Base-by-base conservation (phyloP, 2,329 filamentous ascomycete species). In the Fusarium sp. region DNA sequence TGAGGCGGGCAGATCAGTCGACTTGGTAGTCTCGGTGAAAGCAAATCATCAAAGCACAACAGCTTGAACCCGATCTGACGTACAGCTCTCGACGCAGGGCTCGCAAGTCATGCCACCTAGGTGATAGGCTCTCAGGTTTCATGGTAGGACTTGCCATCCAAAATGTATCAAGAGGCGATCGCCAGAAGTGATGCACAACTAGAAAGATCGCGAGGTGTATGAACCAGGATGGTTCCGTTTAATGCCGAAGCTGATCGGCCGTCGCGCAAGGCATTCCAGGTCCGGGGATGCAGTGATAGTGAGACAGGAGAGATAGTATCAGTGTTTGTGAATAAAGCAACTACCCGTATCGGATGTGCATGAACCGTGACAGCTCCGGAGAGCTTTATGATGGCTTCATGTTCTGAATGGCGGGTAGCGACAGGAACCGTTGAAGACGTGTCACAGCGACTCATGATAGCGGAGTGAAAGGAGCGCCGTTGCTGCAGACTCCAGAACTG, bases 51-150 rank as follows among this genome's bases (percentile, higher is more conserved):
- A 65, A 6, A 52, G 45, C 39, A 71, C 55, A 51, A 50, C 60
- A 69, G 58, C 43, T 66, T 58, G 33, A 29, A 40, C 23, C 48
- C 57, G 39, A 50, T 54, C 55, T 66, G 63, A 72, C 64, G 60
- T 56, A 70, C 72, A 74, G 71, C 61, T 72, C 63, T 51, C 58
- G 55, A 62, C 62, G 71, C 72, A 74, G 71, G 68, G 58, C 68
- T 72, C 69, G 66, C 58, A 72, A 67, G 72, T 74, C 72, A 74
- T 74, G 70, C 72, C 70, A 70, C 72, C 52, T 49, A 15, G 18
- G 23, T 25, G 31, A 41, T 49, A 50, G 31, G 33, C 21, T 17
- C 46, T 51, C 43, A 17, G 58, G 27, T 43, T 50, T 43, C 43
- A 37, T 43, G 25, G 40, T 40, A 54, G 35, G 48, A 51, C 54